Conservation (phyloP, 768 basidiomycete species). For the Rubroboletus satanas region DNA sequence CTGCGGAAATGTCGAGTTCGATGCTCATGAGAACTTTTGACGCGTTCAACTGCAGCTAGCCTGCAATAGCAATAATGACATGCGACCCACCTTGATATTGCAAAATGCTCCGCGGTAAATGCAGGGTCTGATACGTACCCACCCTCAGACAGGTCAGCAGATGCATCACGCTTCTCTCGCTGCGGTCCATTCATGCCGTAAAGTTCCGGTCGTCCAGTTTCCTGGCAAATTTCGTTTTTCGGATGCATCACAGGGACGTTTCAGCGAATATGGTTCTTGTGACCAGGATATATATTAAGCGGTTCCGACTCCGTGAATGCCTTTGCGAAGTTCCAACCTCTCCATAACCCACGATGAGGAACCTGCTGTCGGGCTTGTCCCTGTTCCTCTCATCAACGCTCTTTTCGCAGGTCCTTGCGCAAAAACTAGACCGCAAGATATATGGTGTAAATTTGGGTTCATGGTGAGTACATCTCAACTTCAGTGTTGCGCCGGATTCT, state of each 20-base stretch:
- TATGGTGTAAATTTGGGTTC: slow-evolving; percentile 73
- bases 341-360: slow-evolving; percentile 18
- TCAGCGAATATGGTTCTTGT: background rate
- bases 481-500: background rate
- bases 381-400: slow-evolving; percentile 17
- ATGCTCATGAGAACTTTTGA: too few species aligned
- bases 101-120: background rate
- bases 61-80: background rate
- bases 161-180: background rate
- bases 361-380: slow-evolving; percentile 7
- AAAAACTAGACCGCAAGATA: slow-evolving; percentile 41
- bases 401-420: slow-evolving; percentile 17
- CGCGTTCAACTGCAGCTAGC: background rate
- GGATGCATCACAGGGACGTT: slow-evolving; percentile 1
- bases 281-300: slow-evolving; percentile 8
- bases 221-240: background rate
- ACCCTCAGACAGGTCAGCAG: slow-evolving; percentile 3
- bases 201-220: background rate
- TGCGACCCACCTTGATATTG: background rate
- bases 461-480: slow-evolving; percentile 39
- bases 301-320: background rate
- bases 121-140: background rate
- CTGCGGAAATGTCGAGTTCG: background rate
- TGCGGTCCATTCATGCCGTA: background rate
- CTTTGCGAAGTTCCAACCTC: background rate